Evolutionary conservation across 2,329 filamentous ascomycete genomes (phyloP).

Genomic region (Penicillium sp.): DNA sequence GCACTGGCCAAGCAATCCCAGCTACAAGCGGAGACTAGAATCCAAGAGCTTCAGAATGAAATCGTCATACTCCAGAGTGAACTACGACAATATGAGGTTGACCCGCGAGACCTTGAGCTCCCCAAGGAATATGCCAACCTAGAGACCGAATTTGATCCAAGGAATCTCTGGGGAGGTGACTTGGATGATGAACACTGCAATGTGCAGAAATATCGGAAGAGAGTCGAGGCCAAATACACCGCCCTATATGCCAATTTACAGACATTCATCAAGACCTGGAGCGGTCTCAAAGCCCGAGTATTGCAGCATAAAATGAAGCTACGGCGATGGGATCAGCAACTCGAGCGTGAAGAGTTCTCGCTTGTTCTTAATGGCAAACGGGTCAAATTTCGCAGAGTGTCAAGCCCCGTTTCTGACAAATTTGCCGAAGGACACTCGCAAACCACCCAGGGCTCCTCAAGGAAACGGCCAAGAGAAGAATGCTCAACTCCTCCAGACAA

Average conservation of each 20-base stretch:
- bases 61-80: conserved; percentile 23
- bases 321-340: conserved; percentile 27
- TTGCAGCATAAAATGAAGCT: conserved; percentile 37
- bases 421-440: background rate
- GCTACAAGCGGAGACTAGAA: conserved; percentile 14
- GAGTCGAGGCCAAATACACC: conserved; percentile 31
- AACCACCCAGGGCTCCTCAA: background rate
- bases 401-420: background rate
- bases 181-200: conserved; percentile 22
- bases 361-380: conserved; percentile 26
- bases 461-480: conserved; percentile 4
- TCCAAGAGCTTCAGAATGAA: conserved; percentile 23
- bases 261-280: conserved; percentile 28
- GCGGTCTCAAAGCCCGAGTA: conserved; percentile 29
- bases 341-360: conserved; percentile 32
- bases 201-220: conserved; percentile 15
- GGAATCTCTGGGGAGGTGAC: conserved; percentile 14
- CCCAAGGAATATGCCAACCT: conserved; percentile 8
- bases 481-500: background rate
- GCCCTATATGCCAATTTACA: conserved; percentile 32
- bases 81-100: conserved; percentile 16
- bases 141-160: conserved; percentile 9
- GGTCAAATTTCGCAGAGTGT: conserved; percentile 30
- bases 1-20: conserved; percentile 21
- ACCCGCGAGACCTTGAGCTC: conserved; percentile 6